Evolutionary conservation across 768 basidiomycete species (phyloP).

Genomic region (Suillus decipiens): DNA sequence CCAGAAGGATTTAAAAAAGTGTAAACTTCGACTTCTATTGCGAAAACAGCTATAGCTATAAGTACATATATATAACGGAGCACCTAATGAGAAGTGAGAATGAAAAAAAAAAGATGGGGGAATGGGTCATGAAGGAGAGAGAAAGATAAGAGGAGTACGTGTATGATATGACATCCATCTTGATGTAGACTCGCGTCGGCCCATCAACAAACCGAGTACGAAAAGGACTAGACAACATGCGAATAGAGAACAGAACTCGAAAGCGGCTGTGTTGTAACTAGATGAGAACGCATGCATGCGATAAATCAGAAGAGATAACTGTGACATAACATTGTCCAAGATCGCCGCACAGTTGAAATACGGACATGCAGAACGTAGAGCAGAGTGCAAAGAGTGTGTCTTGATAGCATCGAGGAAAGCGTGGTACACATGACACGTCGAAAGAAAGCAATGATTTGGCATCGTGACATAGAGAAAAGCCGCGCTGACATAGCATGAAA

Average conservation of each 20-base stretch:
- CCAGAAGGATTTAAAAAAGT: not conserved
- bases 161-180: constrained; percentile 6
- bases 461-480: constrained; percentile 1
- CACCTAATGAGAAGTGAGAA: not conserved
- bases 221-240: constrained; percentile 6
- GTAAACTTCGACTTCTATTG: not conserved
- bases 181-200: constrained; percentile 3
- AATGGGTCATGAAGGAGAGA: constrained; percentile 14
- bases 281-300: constrained; percentile 24
- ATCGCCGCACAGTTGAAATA: constrained; percentile 11
- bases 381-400: constrained; percentile 6
- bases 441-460: not conserved
- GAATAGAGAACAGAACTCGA: constrained; percentile 19
- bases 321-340: constrained; percentile 22
- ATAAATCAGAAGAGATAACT: constrained; percentile 28
- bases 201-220: not conserved
- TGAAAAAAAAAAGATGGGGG: not conserved
- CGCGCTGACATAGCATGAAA: not conserved
- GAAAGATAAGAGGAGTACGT: constrained; percentile 9
- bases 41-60: constrained; percentile 16
- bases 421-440: not conserved
- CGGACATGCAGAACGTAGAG: constrained; percentile 10
- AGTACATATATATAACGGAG: constrained; percentile 28
- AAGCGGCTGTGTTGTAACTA: constrained; percentile 16
- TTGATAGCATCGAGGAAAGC: constrained; percentile 4